Evolutionary conservation across 495 filamentous ascomycete species (phyloP), one percentile per base, ranked within the genome.

Genomic region (Penicillium robsamsonii): DNA sequence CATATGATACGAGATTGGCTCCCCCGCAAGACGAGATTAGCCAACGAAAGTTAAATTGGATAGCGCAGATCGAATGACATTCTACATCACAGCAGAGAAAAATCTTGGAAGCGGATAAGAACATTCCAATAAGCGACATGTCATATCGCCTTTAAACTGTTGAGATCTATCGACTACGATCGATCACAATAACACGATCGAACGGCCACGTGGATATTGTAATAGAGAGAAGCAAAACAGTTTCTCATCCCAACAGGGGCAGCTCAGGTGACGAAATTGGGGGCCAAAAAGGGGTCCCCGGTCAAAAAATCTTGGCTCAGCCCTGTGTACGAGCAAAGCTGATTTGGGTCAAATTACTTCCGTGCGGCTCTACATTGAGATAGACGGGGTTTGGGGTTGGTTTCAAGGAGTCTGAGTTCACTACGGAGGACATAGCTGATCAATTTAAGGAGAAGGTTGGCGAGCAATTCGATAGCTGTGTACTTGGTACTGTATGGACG

Each of bases 31-130:
- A 53, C 10, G n/a, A 20, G 24, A 37, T 22, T 25, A 20, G 17
- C 6, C 18, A 45, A 6, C 11, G 17, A 13, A 35, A 43, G 42
- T 52, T 18, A 42, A 35, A 45, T 35, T 46, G 15, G 42, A 46
- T 54, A 54, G 52, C 52, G 43, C 52, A 46, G 52, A 54, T 54
- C 52, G 43, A 38, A 18, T 27, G 6, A 40, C 10, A 38, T 54
- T 38, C 22, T 30, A 30, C 20, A 54, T 27, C 42, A 46, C 52
- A 37, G 42, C 9, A 33, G 29, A n/a, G 20, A 35, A 35, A 18
- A 35, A 50, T 20, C 13, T 38, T 38, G 35, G 35, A 13, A 27
- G 18, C 15, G 46, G 33, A 15, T 27, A 17, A 40, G 52, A 54
- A 46, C 42, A 46, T 54, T 54, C 52, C 13, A 54, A 18, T 27